Evolutionary conservation across 2,329 filamentous ascomycete genomes (phyloP), one percentile per base, ranked within the genome.

Genomic region (Diaporthe helianthi): DNA sequence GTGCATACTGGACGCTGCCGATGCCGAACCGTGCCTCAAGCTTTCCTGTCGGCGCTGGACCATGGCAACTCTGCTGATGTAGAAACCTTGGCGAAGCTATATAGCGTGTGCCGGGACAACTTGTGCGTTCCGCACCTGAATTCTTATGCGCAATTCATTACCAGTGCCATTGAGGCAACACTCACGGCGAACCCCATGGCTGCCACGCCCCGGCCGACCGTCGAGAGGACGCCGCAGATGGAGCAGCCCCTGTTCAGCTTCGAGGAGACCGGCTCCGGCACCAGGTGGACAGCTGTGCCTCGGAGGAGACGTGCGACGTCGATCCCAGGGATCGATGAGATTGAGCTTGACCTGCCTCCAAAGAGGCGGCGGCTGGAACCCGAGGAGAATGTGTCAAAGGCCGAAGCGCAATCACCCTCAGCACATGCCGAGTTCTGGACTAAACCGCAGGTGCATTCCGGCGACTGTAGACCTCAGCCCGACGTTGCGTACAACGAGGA

Each of bases 231-330:
- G 19, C 38, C 31, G 53, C 60, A 63, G 36, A 58, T 31, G 38
- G 58, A 51, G 1, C 54, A 65, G 38, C 36, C n/a, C 6, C 24
- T 52, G 22, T 65, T 38, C 33, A 64, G 51, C 13, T 67, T 64
- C n/a, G 67, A 71, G 29, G 49, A 63, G 44, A 71, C 69, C 26
- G 69, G 69, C 22, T 58, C 67, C 10, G 64, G 67, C 24, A 71
- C 69, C 24, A 63, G 22, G 33, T 71, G 69, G 69, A 71, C 67
- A 29, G 41, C 69, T 22, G 63, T 69, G 5, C 69, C 69, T 22
- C 41, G 58, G n/a, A 55, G 69, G 38, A 69, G 49, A 63, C 69
- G 69, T 17, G 63, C 69, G 31, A 71, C 69, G 15, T 71, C 69
- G 33, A 63, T 58, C 8, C 67, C 67, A 4, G 69, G 67, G 8